A percentile compares a stretch with the other conserved stretches of the same genome.
phyloP scores from a whole-genome alignment of 2,329 filamentous ascomycete species.

The Akanthomyces muscarius region DNA sequence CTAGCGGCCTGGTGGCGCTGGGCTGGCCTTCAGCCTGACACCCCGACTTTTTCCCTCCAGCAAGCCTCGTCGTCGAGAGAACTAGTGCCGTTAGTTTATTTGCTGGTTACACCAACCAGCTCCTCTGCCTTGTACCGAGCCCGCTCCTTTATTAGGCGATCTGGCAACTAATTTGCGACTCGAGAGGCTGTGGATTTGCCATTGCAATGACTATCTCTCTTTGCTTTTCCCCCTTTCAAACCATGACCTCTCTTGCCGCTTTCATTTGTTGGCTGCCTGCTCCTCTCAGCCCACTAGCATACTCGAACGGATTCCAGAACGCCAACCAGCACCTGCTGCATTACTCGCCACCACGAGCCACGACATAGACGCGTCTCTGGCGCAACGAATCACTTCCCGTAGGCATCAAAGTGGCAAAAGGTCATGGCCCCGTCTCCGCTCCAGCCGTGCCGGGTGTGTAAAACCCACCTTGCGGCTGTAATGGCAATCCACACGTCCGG shows the following conservation, averaged over 20 bases:
- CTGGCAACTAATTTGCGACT: no score
- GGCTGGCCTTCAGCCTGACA: conserved; percentile 3
- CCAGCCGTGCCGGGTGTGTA: not conserved
- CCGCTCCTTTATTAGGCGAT: no score
- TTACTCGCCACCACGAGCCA: conserved; percentile 11
- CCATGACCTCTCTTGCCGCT: not conserved
- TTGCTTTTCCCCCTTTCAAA: not conserved
- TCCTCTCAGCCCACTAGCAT: not conserved
- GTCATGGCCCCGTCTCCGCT: not conserved
- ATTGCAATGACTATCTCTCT: not conserved
- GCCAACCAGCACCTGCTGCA: not conserved
- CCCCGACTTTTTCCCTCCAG: not conserved
- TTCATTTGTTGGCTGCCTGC: not conserved
- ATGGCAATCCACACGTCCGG: not conserved
- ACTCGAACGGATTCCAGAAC: not conserved
- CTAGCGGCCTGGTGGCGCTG: conserved; percentile 1
- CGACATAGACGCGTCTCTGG: not conserved
- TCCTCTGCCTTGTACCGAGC: not conserved
- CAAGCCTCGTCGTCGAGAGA: not conserved
- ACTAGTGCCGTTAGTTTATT: no score
- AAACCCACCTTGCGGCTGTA: not conserved
- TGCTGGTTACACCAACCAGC: not conserved
- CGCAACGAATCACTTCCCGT: not conserved
- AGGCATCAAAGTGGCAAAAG: not conserved
- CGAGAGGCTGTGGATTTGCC: no score